phyloP scores from a whole-genome alignment of 306 rosid genomes.

The Cucurbita argyrosperma region DNA sequence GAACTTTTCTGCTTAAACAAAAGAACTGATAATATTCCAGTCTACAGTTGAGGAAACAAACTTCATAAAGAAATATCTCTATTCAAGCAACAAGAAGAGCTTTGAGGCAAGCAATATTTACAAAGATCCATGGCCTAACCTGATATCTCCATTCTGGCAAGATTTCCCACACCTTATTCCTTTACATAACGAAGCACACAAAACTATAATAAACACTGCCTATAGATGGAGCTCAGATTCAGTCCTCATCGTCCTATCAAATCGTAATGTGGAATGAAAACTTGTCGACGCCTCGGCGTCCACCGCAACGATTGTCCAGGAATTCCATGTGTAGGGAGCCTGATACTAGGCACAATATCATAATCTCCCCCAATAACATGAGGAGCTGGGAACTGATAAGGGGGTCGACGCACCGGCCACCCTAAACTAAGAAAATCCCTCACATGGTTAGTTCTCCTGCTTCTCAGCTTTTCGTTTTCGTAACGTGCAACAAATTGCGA shows the following conservation, averaged over 20 bases:
- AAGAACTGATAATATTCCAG: background rate
- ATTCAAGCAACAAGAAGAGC: background rate
- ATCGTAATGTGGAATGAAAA: background rate
- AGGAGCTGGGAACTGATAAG: constrained; percentile 14
- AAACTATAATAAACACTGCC: background rate
- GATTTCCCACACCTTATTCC: background rate
- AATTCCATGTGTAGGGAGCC: constrained; percentile 6
- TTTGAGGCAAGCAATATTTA: background rate
- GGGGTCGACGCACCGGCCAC: constrained; percentile 1
- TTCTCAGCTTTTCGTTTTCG: constrained; percentile 15
- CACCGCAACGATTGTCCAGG: background rate
- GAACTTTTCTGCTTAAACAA: background rate
- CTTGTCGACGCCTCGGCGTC: background rate
- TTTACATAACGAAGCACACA: background rate
- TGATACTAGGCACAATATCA: constrained; percentile 20
- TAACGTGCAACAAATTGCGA: constrained; percentile 12
- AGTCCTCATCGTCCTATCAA: background rate
- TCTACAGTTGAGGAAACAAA: background rate
- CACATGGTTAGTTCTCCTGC: background rate
- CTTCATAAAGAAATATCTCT: background rate
- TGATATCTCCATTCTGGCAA: background rate
- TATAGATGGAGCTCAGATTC: background rate
- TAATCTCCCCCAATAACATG: constrained; percentile 25
- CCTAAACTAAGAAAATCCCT: background rate
- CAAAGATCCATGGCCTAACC: background rate